phyloP scores from a whole-genome alignment of 2,329 filamentous ascomycete species.

The Phoma sp. region DNA sequence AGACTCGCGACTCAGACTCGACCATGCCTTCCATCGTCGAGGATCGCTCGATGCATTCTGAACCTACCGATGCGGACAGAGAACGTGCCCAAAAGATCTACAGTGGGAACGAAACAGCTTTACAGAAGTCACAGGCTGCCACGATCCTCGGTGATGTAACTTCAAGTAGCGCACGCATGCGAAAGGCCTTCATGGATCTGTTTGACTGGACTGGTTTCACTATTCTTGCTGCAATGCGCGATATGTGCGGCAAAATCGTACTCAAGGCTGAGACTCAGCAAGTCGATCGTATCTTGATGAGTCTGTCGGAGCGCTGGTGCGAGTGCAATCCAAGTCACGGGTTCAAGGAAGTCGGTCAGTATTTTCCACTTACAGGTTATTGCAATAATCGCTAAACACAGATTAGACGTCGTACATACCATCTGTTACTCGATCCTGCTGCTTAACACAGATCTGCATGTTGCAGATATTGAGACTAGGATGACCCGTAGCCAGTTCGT shows the following conservation, averaged over 20 bases:
- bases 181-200: slow-evolving; percentile 86
- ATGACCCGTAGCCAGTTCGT: slow-evolving; percentile 96
- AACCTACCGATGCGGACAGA: slow-evolving; percentile 70
- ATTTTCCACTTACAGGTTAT: too few species aligned
- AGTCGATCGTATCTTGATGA: slow-evolving; percentile 90
- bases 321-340: slow-evolving; percentile 91
- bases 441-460: slow-evolving; percentile 92
- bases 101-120: slow-evolving; percentile 81
- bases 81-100: slow-evolving; percentile 83
- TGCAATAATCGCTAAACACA: slow-evolving; percentile 37
- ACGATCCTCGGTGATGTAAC: slow-evolving; percentile 82
- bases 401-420: slow-evolving; percentile 87
- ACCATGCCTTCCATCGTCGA: slow-evolving; percentile 46
- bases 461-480: slow-evolving; percentile 93
- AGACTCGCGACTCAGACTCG: slow-evolving; percentile 51
- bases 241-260: slow-evolving; percentile 80
- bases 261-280: slow-evolving; percentile 94
- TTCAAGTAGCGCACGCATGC: slow-evolving; percentile 58
- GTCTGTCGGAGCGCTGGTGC: slow-evolving; percentile 90
- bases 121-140: slow-evolving; percentile 79
- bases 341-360: slow-evolving; percentile 83
- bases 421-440: slow-evolving; percentile 96
- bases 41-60: slow-evolving; percentile 32
- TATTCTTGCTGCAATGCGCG: slow-evolving; percentile 77
- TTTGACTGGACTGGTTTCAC: slow-evolving; percentile 86